These are phyloP conservation scores for Misopates orontium DNA, from an alignment of 257 asterid species.

Conservation along the genomic window DNA sequence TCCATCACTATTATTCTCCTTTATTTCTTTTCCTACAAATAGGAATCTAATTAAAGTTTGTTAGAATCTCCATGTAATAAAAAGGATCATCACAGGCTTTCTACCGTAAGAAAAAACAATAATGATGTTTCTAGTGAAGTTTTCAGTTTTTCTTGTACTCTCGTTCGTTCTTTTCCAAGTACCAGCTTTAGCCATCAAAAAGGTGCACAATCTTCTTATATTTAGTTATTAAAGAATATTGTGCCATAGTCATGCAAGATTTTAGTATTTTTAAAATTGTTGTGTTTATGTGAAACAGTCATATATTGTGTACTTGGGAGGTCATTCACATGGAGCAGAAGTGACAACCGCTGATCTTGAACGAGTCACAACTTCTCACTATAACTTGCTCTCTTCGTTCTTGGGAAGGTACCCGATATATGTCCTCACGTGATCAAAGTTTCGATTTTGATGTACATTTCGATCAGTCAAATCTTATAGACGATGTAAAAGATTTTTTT, in stretches of 20 bases:
- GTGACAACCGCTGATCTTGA: conserved; percentile 42
- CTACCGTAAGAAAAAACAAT: conserved; percentile 10
- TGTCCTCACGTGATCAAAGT: no score
- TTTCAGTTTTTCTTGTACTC: conserved; percentile 30
- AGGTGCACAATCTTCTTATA: conserved; percentile 34
- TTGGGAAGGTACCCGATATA: conserved; percentile 65
- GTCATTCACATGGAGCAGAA: conserved; percentile 62
- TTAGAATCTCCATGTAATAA: neutral
- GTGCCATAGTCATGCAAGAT: no score
- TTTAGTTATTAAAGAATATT: no score
- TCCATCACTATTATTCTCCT: no score
- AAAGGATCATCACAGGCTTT: conserved; percentile 11
- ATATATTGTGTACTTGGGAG: conserved; percentile 79
- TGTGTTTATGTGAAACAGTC: conserved; percentile 47
- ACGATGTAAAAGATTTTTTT: no score
- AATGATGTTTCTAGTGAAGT: conserved; percentile 22
- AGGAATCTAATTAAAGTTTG: no score
- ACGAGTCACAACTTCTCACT: conserved; percentile 51
- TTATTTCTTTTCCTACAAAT: no score
- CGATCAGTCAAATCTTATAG: no score
- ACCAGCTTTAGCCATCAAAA: conserved; percentile 53
- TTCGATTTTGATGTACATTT: no score
- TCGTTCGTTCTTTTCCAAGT: conserved; percentile 31
- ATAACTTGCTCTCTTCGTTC: conserved; percentile 51
- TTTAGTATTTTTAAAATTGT: no score